A percentile compares a stretch with the other conserved stretches of the same genome.
These are phyloP conservation scores for Apophysomyces sp. DNA, from an alignment of 371 early-diverging fungal genomes.

Conservation along the genomic window DNA sequence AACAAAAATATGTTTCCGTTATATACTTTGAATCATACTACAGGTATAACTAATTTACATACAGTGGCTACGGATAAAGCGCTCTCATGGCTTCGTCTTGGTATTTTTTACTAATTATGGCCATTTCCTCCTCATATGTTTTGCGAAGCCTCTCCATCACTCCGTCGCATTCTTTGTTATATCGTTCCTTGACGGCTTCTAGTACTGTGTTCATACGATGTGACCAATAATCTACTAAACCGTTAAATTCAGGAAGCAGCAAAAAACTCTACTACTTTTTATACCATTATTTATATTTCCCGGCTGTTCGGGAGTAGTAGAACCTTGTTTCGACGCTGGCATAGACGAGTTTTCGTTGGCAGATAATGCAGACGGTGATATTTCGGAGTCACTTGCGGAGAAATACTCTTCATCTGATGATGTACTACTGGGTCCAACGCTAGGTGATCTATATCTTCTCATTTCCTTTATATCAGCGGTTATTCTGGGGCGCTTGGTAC, in stretches of 20 bases:
- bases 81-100: neutral
- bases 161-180: neutral
- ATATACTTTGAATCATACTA: neutral
- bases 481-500: neutral
- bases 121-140: constrained; percentile 19
- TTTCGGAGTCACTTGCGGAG: neutral
- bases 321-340: neutral
- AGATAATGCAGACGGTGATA: neutral
- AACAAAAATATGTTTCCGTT: too few species aligned
- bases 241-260: neutral
- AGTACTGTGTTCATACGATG: neutral
- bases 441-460: neutral
- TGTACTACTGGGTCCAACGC: neutral
- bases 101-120: constrained; percentile 10
- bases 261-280: neutral
- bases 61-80: neutral
- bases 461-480: neutral
- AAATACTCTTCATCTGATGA: neutral
- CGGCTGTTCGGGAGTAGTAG: neutral
- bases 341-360: neutral
- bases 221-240: neutral
- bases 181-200: neutral
- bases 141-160: neutral
- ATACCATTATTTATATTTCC: neutral
- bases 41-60: neutral